These are phyloP conservation scores for Pseudogymnoascus sp. DNA, from an alignment of 2,329 filamentous ascomycete species.

Conservation along the genomic window DNA sequence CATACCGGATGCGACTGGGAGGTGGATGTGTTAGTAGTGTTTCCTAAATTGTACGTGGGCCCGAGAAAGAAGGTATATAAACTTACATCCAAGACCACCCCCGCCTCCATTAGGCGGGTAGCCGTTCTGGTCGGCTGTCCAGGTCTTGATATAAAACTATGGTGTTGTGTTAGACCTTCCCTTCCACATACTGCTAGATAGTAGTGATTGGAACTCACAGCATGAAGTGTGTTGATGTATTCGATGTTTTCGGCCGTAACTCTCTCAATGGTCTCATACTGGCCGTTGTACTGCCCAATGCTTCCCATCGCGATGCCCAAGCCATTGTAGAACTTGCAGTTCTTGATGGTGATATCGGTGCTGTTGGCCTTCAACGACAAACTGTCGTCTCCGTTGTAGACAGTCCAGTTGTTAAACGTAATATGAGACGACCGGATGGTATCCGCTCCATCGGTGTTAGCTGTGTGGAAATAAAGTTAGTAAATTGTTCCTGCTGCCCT, in stretches of 20 bases:
- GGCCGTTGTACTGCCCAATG: slow-evolving; percentile 44
- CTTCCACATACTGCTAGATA: neutral
- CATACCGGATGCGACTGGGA: slow-evolving; percentile 23
- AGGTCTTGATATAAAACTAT: slow-evolving; percentile 44
- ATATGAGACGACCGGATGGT: slow-evolving; percentile 45
- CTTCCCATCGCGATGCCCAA: slow-evolving; percentile 48
- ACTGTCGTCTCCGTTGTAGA: slow-evolving; percentile 44
- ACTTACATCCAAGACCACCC: slow-evolving; percentile 39
- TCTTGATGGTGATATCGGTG: slow-evolving; percentile 42
- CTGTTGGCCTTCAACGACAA: slow-evolving; percentile 48
- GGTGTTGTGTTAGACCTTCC: neutral
- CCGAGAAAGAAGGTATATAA: neutral
- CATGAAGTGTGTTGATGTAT: slow-evolving; percentile 38
- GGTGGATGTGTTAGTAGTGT: neutral
- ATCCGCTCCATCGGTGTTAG: slow-evolving; percentile 38
- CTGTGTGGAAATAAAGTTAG: slow-evolving; percentile 10
- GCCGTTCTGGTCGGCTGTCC: slow-evolving; percentile 42
- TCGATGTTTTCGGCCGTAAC: slow-evolving; percentile 40
- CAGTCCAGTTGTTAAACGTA: slow-evolving; percentile 40
- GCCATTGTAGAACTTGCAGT: slow-evolving; percentile 41
- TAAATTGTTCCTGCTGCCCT: neutral
- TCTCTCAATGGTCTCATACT: slow-evolving; percentile 41
- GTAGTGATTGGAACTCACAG: slow-evolving; percentile 19
- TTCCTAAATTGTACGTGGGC: neutral
- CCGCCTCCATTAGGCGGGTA: slow-evolving; percentile 51